Base-by-base conservation (phyloP, 306 rosid species). In the Sophora flavescens region DNA sequence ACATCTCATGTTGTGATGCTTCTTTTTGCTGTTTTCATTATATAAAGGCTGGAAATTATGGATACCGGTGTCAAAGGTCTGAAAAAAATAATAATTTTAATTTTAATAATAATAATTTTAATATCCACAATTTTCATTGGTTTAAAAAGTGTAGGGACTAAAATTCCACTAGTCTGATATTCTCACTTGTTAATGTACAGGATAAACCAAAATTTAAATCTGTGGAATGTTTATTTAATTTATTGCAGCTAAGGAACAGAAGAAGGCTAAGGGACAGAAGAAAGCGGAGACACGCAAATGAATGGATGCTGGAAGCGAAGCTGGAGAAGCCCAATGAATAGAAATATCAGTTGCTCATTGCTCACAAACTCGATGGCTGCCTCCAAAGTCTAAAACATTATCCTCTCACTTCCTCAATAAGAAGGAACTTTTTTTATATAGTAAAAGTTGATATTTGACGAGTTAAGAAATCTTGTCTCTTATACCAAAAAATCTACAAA, bases 211-310 rank as follows among this genome's bases (percentile, higher is more conserved):
- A 36, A 36, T 36, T 6, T 6, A 4, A 36, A 36, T 72, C 66
- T 65, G 52, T 70, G 6, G 42, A 38, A 38, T 38, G 42, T 38
- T 38, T 38, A 38, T 38, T 35, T 35, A 35, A 35, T 44, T 60
- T 38, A 12, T 72, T 12, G 62, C 89, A 90, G 92, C 88, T 63
- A 86, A 74, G 44, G 89, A 86, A 47, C 85, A 86, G 83, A 86
- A 86, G 83, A 90, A 88, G 68, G 36, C 73, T 63, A 86, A 74
- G 44, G 89, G 84, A 47, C 85, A 86, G 83, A 86, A 86, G 83
- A 90, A 88, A 67, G 36, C 73, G 1, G 89, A 84, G 79, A 86
- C 83, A 12, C 89, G 95, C 73, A 86, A 82, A 73, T 82, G 83
- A 87, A 22, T 38, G 26, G 66, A 39, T 58, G 47, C 32, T 58